Percentiles rank a stretch among this genome's conserved stretches.
Conservation (phyloP, 2,329 filamentous ascomycete species). For the Aspergillus clavatus region DNA sequence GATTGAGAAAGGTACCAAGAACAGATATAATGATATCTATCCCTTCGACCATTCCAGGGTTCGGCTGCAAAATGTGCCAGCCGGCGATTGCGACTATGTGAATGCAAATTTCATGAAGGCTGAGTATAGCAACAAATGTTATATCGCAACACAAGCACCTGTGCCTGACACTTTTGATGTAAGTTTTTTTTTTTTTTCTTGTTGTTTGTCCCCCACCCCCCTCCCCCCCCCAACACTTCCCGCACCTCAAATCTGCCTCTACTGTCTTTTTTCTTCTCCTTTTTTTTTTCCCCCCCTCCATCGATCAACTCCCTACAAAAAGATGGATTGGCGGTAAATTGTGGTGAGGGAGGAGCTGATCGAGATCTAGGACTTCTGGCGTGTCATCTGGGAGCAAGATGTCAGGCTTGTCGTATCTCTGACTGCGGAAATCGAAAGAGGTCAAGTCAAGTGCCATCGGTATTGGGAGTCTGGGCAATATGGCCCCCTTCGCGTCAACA, state of each 20-base stretch:
- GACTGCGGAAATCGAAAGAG: constrained; percentile 88
- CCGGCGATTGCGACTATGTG: constrained; percentile 81
- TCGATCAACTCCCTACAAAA: too few species aligned
- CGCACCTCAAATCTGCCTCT: too few species aligned
- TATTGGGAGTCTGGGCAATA: constrained; percentile 84
- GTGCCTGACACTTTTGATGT: constrained; percentile 88
- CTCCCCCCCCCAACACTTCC: too few species aligned
- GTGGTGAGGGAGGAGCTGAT: background rate
- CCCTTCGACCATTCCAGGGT: constrained; percentile 93
- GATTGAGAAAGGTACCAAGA: constrained; percentile 91
- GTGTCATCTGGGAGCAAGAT: constrained; percentile 94
- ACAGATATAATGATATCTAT: constrained; percentile 96
- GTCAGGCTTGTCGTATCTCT: constrained; percentile 93
- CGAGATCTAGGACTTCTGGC: constrained; percentile 80
- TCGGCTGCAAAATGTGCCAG: constrained; percentile 62
- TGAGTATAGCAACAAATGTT: constrained; percentile 77
- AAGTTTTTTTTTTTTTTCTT: constrained; percentile 36
- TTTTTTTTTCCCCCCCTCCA: too few species aligned
- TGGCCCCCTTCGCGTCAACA: constrained; percentile 68
- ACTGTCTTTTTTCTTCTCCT: too few species aligned
- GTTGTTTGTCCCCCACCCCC: background rate
- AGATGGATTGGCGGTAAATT: background rate
- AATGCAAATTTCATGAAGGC: constrained; percentile 87
- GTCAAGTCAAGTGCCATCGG: constrained; percentile 88
- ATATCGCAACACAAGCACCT: constrained; percentile 93